Conservation (phyloP, 225 moss, liverwort and hornwort species). For the Sphagnum tenellum region DNA sequence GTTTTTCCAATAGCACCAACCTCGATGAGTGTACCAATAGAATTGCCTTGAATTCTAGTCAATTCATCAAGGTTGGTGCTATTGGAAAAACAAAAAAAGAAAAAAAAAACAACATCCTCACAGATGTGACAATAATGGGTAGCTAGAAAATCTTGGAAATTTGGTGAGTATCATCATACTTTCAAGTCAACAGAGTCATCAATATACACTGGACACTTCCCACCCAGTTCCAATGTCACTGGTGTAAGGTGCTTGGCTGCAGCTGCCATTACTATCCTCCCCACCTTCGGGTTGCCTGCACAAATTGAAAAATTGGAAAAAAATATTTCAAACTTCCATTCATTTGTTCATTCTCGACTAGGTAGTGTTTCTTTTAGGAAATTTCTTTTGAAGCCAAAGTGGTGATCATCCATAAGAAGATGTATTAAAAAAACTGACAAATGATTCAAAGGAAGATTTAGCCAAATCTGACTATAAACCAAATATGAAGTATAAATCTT, state of each 20-base stretch:
- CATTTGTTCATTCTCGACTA: too few relatives aligned
- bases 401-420: too few relatives aligned
- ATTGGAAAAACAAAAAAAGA: neutral
- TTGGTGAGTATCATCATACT: conserved; percentile 10
- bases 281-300: conserved; percentile 50
- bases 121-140: neutral
- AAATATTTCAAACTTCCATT: neutral
- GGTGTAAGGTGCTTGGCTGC: conserved; percentile 72
- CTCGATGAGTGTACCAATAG: neutral
- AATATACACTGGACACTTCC: conserved; percentile 58
- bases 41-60: too few relatives aligned
- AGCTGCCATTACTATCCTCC: conserved; percentile 50
- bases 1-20: neutral
- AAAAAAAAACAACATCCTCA: neutral
- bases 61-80: neutral
- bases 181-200: conserved; percentile 45
- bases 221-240: conserved; percentile 66
- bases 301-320: neutral
- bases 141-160: too few relatives aligned
- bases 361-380: too few relatives aligned
- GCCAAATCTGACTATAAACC: too few relatives aligned
- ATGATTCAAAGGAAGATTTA: too few relatives aligned
- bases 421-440: too few relatives aligned
- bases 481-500: too few relatives aligned
- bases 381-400: too few relatives aligned